Evolutionary conservation across 768 basidiomycete species (phyloP).

Genomic region (Kwoniella sp.): DNA sequence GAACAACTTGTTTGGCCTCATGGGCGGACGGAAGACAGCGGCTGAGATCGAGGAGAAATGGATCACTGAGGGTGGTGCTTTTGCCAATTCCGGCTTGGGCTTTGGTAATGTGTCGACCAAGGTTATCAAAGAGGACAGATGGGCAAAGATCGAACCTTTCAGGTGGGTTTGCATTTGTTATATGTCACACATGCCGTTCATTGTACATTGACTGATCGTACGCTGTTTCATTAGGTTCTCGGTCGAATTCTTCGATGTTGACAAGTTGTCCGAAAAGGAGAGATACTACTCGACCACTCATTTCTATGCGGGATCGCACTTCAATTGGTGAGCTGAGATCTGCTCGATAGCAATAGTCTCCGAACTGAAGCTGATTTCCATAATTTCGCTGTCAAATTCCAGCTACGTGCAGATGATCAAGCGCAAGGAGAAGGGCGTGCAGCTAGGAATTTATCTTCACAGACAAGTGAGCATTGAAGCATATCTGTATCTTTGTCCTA

Average conservation of each 20-base stretch:
- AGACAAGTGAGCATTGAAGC: slow-evolving; percentile 60
- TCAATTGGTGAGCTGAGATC: slow-evolving; percentile 51
- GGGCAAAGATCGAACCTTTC: slow-evolving; percentile 62
- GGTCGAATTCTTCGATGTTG: slow-evolving; percentile 88
- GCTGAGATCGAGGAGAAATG: slow-evolving; percentile 33
- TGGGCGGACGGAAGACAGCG: slow-evolving; percentile 20
- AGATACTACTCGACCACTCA: slow-evolving; percentile 80
- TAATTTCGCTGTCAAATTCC: too few species aligned
- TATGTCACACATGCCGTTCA: too few species aligned
- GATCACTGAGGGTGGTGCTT: slow-evolving; percentile 22
- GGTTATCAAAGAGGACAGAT: slow-evolving; percentile 27
- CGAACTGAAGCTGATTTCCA: background rate
- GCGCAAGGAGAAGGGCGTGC: slow-evolving; percentile 67
- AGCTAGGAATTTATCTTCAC: slow-evolving; percentile 86
- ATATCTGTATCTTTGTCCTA: too few species aligned
- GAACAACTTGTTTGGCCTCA: slow-evolving; percentile 54
- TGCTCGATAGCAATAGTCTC: background rate
- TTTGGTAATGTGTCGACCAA: slow-evolving; percentile 2
- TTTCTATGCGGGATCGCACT: slow-evolving; percentile 85
- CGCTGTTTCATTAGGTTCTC: slow-evolving; percentile 59
- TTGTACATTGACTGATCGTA: background rate
- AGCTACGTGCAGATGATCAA: slow-evolving; percentile 85
- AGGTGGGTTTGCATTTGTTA: slow-evolving; percentile 63
- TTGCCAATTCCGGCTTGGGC: slow-evolving; percentile 4
- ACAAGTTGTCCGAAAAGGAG: slow-evolving; percentile 78